These are phyloP conservation scores for Clonostachys rhizophaga DNA, from an alignment of 2,329 filamentous ascomycete genomes.

Conservation along the genomic window DNA sequence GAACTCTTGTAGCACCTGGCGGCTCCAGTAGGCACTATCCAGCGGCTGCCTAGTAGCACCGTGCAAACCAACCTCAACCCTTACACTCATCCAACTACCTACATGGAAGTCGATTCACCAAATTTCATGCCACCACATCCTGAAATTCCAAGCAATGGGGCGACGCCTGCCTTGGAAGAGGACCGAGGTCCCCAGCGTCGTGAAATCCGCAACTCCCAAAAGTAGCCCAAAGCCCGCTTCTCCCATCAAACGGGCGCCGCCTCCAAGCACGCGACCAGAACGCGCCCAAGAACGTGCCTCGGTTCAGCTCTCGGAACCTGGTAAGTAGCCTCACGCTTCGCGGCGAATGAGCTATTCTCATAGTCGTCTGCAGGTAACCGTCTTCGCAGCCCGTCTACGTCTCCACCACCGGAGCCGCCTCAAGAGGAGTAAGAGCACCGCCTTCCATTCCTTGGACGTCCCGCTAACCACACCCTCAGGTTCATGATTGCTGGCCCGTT, in stretches of 20 bases:
- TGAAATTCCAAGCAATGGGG: constrained; percentile 28
- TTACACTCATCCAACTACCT: too few species aligned
- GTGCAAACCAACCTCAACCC: too few species aligned
- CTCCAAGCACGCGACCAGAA: not conserved
- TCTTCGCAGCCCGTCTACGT: constrained; percentile 38
- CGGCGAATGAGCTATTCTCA: constrained; percentile 1
- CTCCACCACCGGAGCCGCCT: constrained; percentile 44
- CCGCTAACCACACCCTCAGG: constrained; percentile 20
- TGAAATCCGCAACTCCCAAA: not conserved
- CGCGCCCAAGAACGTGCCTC: constrained; percentile 1
- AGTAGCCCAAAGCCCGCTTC: not conserved
- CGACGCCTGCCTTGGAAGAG: constrained; percentile 48
- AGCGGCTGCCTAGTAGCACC: too few species aligned
- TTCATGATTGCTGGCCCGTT: constrained; percentile 62
- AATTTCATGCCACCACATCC: not conserved
- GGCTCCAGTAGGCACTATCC: too few species aligned
- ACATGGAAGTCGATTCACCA: too few species aligned
- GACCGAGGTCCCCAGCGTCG: constrained; percentile 5
- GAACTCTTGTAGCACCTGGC: too few species aligned
- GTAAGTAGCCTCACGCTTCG: not conserved
- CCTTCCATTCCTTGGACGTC: not conserved
- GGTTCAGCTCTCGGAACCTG: not conserved
- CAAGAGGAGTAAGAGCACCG: constrained; percentile 31
- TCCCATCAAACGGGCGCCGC: not conserved
- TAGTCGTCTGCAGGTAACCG: constrained; percentile 2